Base-by-base conservation (phyloP, 345 rosid species). In the Gossypium bickii region DNA sequence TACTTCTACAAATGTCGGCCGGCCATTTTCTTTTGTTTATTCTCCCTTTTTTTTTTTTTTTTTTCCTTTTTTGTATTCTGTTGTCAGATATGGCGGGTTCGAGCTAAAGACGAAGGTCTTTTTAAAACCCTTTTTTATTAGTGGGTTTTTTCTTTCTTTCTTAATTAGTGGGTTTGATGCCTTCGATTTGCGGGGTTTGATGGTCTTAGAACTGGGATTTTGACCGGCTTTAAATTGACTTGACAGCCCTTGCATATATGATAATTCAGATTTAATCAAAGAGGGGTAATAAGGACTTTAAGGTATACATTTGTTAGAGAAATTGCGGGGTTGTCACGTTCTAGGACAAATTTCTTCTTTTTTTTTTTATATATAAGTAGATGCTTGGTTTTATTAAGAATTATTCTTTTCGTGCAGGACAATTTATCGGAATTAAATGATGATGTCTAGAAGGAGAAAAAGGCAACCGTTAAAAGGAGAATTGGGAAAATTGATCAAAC, bases 291-390 rank as follows among this genome's bases (percentile, higher is more conserved):
- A 24, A 15, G 22, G 71, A 7, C 22, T 24, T 67, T 67, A 0
- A 0, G 15, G 0, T 25, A 15, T 25, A 16, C 25, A 9, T 24
- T 47, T 15, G 15, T 16, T 38, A 44, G 72, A 49, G 44, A 4
- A 68, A 68, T 68, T 68, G 51, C 44, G 58, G 58, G 18, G 6
- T 67, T 49, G 72, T 67, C 72, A 68, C 58, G 44, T 49, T 68
- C 58, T 10, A 29, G 3, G 15, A 49, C 58, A 67, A 24, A 34
- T 34, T 34, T 1, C 7, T 0, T 5, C 5, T 29, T 34, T 34
- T 5, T 34, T 20, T 20, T 20, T 20, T n/a, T n/a, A 29, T 29
- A 4, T 48, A 20, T 20, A 49, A 48, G 12, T 1, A 48, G 58
- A 16, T 49, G 58, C 41, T 58, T 49, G 58, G 51, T 55, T 55